Evolutionary conservation across 352 stramenopile genomes (phyloP).

Genomic region (Halophytophthora batemanensis): DNA sequence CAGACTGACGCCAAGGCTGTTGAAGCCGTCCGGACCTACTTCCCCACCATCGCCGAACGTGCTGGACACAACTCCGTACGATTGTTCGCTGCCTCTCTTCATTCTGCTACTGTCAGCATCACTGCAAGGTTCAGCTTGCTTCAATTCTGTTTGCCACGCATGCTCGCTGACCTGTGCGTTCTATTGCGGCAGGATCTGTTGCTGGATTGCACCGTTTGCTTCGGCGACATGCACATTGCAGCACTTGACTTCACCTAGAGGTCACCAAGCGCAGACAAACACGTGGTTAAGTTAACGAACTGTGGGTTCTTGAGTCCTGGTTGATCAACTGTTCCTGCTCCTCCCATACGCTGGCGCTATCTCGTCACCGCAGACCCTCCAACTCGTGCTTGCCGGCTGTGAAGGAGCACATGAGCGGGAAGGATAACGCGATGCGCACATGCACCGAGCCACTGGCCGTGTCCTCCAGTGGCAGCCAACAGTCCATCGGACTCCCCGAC

Average conservation of each 20-base stretch:
- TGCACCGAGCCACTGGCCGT: constrained; percentile 54
- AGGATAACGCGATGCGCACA: constrained; percentile 61
- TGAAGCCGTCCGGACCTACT: constrained; percentile 56
- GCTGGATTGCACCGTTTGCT: constrained; percentile 43
- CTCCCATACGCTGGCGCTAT: no score
- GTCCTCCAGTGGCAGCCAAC: constrained; percentile 66
- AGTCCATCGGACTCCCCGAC: constrained; percentile 58
- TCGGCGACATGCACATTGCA: constrained; percentile 42
- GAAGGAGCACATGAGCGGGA: constrained; percentile 78
- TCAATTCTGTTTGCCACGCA: neutral
- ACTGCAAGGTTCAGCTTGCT: neutral
- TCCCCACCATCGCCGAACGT: constrained; percentile 53
- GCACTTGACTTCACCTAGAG: constrained; percentile 15
- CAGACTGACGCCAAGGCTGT: constrained; percentile 60
- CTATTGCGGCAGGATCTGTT: constrained; percentile 21
- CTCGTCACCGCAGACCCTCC: constrained; percentile 15
- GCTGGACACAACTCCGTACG: constrained; percentile 37
- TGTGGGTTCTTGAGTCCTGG: no score
- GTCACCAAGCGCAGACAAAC: no score
- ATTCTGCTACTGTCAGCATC: no score
- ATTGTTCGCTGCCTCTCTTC: neutral
- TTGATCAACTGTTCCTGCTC: no score
- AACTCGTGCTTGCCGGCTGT: constrained; percentile 23
- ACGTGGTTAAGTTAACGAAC: no score
- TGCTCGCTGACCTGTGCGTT: neutral